Percentiles rank a stretch among this genome's conserved stretches.
Evolutionary conservation across 495 filamentous ascomycete species (phyloP).

Genomic region (Aeminium ludgeri): DNA sequence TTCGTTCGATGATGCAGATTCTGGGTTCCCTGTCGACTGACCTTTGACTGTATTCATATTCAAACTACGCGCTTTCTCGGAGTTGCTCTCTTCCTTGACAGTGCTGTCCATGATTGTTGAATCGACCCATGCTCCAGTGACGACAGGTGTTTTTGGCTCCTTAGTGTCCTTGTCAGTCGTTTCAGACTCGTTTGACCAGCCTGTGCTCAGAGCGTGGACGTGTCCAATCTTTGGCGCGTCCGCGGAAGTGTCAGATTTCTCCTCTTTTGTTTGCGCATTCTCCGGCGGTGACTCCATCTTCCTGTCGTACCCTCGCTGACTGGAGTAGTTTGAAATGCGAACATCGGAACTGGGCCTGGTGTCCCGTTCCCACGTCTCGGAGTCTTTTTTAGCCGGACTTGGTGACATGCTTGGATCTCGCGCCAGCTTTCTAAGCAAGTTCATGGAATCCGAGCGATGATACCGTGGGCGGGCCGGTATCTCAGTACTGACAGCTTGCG

Average conservation of each 20-base stretch:
- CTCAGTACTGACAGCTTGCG: conserved; percentile 15
- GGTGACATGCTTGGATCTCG: conserved; percentile 43
- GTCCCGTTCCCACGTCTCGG: not conserved
- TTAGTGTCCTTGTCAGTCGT: not conserved
- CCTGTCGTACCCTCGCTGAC: too few species aligned
- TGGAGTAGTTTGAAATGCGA: too few species aligned
- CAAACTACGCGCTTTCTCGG: too few species aligned
- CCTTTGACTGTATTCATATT: too few species aligned
- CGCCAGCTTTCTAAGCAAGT: conserved; percentile 47
- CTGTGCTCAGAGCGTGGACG: too few species aligned
- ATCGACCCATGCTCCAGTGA: conserved; percentile 33
- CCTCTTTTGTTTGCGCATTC: too few species aligned
- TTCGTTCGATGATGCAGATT: not conserved
- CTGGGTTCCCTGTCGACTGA: too few species aligned
- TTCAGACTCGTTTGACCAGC: too few species aligned
- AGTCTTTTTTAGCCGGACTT: conserved; percentile 13
- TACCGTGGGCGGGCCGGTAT: conserved; percentile 16
- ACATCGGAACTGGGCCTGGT: not conserved
- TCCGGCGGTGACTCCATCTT: too few species aligned
- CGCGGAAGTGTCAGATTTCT: too few species aligned
- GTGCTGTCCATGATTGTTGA: conserved; percentile 15
- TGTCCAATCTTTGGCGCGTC: too few species aligned
- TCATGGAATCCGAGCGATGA: conserved; percentile 41
- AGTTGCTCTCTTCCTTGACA: not conserved
- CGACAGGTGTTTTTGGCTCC: conserved; percentile 26